phyloP scores from a whole-genome alignment of 2,329 filamentous ascomycete species.

The Escovopsis sp. region DNA sequence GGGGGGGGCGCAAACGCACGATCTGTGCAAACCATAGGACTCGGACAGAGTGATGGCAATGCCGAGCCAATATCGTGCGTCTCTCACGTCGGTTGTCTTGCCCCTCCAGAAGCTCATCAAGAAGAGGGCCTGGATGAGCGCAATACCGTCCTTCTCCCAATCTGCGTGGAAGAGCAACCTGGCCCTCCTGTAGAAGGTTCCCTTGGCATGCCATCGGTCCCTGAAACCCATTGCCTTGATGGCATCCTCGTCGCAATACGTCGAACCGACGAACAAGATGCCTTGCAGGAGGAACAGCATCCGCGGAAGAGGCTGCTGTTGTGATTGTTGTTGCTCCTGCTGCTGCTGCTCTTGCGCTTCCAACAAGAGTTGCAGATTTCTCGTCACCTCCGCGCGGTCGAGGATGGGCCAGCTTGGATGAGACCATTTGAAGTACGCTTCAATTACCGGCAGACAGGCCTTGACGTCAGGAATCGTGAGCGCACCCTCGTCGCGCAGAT shows the following conservation, averaged over 20 bases:
- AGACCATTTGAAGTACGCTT: slow-evolving; percentile 40
- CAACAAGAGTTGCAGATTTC: slow-evolving; percentile 21
- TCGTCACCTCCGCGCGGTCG: slow-evolving; percentile 28
- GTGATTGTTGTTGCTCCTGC: too few species aligned
- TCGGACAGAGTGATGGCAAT: slow-evolving; percentile 36
- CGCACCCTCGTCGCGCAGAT: slow-evolving; percentile 27
- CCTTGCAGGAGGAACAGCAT: slow-evolving; percentile 29
- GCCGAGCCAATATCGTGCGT: slow-evolving; percentile 33
- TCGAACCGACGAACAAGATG: slow-evolving; percentile 39
- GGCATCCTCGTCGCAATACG: slow-evolving; percentile 31
- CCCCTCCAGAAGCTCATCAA: slow-evolving; percentile 41
- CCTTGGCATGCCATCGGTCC: slow-evolving; percentile 33
- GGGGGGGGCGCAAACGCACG: slow-evolving; percentile 9
- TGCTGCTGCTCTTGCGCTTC: slow-evolving; percentile 18
- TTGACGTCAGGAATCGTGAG: slow-evolving; percentile 29
- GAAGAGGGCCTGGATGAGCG: slow-evolving; percentile 34
- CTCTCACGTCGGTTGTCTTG: slow-evolving; percentile 30
- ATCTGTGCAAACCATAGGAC: slow-evolving; percentile 29
- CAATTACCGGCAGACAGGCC: slow-evolving; percentile 26
- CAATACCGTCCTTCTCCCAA: slow-evolving; percentile 34
- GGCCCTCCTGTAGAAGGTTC: slow-evolving; percentile 31
- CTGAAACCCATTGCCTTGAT: slow-evolving; percentile 29
- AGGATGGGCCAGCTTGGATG: slow-evolving; percentile 41
- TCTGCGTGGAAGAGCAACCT: slow-evolving; percentile 37
- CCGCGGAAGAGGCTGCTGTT: slow-evolving; percentile 10